Conservation (phyloP, 345 rosid genomes). For the Syzygium aqueum region DNA sequence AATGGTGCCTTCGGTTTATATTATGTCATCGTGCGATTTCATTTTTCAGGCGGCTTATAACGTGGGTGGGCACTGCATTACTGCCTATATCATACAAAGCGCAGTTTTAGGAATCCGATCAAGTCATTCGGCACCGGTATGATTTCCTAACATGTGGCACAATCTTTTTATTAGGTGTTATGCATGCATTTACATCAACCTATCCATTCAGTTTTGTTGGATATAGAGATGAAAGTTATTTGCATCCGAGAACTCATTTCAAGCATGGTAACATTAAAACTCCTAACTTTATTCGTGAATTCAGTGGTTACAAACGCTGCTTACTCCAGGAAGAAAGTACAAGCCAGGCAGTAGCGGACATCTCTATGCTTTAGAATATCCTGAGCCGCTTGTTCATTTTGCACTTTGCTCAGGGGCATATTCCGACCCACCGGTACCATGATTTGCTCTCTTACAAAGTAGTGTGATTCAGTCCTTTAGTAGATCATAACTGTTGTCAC, state of each 20-base stretch:
- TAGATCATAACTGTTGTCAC: not conserved
- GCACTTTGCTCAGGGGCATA: constrained; percentile 67
- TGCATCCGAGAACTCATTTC: not conserved
- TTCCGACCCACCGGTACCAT: constrained; percentile 62
- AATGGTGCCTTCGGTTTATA: not conserved
- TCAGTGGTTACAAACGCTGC: constrained; percentile 71
- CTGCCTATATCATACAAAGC: constrained; percentile 54
- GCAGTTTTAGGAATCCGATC: constrained; percentile 69
- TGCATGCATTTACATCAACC: not conserved
- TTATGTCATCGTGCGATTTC: not conserved
- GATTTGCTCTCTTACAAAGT: not conserved
- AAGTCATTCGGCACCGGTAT: constrained; percentile 54
- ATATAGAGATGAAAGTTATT: not conserved
- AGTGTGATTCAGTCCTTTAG: not conserved
- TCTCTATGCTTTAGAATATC: constrained; percentile 64
- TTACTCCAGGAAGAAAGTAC: constrained; percentile 66
- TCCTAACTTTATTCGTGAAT: not conserved
- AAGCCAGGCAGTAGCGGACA: constrained; percentile 43
- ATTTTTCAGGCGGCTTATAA: constrained; percentile 65
- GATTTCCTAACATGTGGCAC: not conserved
- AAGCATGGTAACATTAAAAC: not conserved
- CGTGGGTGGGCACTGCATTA: constrained; percentile 59
- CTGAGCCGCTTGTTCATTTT: constrained; percentile 81
- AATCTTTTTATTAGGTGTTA: not conserved
- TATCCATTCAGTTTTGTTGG: not conserved